Evolutionary conservation across 108 stramenopile genomes (phyloP).

Genomic region (Pseudonitzschia multistriata): DNA sequence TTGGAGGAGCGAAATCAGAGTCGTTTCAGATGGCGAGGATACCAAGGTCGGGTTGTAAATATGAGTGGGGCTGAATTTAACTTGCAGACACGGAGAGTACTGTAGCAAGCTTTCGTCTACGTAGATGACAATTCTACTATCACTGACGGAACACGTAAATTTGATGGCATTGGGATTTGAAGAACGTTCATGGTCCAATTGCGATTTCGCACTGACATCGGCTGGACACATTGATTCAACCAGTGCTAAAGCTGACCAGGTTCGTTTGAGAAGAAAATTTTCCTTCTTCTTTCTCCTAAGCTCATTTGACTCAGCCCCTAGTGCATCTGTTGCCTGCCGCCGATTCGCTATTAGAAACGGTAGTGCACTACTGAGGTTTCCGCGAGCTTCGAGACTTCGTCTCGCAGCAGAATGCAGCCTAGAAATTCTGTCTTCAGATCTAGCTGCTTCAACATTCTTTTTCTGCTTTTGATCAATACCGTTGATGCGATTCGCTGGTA

Average conservation of each 20-base stretch:
- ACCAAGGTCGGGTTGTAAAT: background rate
- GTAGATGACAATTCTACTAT: background rate
- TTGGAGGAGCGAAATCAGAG: slow-evolving; percentile 12
- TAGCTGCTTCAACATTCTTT: background rate
- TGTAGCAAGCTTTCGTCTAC: slow-evolving; percentile 17
- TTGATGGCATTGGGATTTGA: background rate
- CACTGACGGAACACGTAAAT: slow-evolving; percentile 12
- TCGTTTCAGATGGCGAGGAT: slow-evolving; percentile 4
- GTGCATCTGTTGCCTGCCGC: slow-evolving; percentile 5
- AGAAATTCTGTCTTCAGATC: background rate
- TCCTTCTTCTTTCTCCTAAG: background rate
- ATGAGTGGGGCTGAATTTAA: slow-evolving; percentile 20
- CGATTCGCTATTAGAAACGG: slow-evolving; percentile 19
- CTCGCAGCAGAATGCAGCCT: background rate
- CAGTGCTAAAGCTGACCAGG: slow-evolving; percentile 49
- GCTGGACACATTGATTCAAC: slow-evolving; percentile 37
- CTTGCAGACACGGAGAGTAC: slow-evolving; percentile 20
- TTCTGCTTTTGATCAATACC: background rate
- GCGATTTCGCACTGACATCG: slow-evolving; percentile 27
- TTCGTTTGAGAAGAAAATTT: slow-evolving; percentile 32
- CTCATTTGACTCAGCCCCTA: background rate
- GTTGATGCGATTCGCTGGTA: slow-evolving; percentile 16
- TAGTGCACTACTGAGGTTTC: slow-evolving; percentile 9
- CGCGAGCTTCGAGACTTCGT: background rate
- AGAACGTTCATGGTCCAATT: background rate